Base-by-base conservation (phyloP, 176 grass and related monocot species). In the Aegilops bicornis region DNA sequence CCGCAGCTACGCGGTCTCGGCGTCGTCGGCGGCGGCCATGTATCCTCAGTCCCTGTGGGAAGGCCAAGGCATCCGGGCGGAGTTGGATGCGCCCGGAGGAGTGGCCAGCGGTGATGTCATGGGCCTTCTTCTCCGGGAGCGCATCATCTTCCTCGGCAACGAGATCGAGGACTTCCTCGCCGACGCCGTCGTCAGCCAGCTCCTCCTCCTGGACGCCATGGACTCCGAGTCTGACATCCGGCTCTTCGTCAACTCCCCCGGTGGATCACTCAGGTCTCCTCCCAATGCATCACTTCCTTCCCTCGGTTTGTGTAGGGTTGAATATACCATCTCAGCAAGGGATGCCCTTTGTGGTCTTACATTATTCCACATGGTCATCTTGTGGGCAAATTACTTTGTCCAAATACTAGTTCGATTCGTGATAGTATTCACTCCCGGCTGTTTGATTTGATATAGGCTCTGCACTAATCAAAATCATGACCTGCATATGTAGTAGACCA, bases 101-200 rank as follows among this genome's bases (percentile, higher is more conserved):
- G 87, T 64, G 15, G 88, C 47, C 13, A 81, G 85, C 23, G 75
- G 88, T 24, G 86, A 86, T 70, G 83, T 87, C 90, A 92, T 95
- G 93, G 91, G 91, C 29, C 76, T 98, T 81, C 89, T 98, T 36
- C 84, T 98, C 81, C 83, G 87, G 59, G 88, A 98, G 64, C 80
- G 96, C 85, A 92, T 98, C 52, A 82, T 98, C 59, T 98, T 98
- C 89, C 77, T 98, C 54, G 96, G 96, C 74, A 93, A 89, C 80
- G 90, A 88, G 90, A 95, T 98, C 84, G 94, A 93, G 79, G 96
- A 98, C 37, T 94, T 98, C 64, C 88, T 92, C 30, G 96, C 96
- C 27, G 93, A 98, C 78, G 91, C 86, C 37, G 78, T 98, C 78
- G 90, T 94, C 36, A 98, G 88, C 80, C 96, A 98, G 86, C 89